Conservation (phyloP, 306 rosid genomes). For the Castanopsis chinensis region DNA sequence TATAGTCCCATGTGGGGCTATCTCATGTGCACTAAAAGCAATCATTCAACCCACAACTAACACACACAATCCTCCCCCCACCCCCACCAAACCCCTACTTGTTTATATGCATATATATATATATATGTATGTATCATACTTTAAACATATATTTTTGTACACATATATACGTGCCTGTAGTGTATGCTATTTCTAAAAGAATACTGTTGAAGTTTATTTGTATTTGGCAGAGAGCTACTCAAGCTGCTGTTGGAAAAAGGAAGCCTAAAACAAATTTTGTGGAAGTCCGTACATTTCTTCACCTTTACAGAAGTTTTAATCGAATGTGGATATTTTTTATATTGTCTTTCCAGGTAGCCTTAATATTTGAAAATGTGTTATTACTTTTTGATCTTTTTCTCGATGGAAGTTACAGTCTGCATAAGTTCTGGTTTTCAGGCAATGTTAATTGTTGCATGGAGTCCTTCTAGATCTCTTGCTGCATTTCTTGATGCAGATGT, state of each 20-base stretch:
- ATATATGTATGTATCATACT: too few species aligned
- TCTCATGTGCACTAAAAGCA: too few species aligned
- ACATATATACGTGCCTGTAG: neutral
- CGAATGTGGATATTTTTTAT: constrained; percentile 97
- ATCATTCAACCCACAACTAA: too few species aligned
- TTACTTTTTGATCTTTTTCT: constrained; percentile 6
- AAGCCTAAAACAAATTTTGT: constrained; percentile 94
- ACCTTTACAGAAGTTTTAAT: constrained; percentile 92
- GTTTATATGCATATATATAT: too few species aligned
- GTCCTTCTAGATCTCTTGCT: constrained; percentile 65
- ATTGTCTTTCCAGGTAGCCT: constrained; percentile 86
- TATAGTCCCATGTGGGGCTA: too few species aligned
- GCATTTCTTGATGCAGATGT: constrained; percentile 65
- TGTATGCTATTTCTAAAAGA: neutral
- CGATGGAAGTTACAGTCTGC: constrained; percentile 5
- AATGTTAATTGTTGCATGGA: constrained; percentile 92
- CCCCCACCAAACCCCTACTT: too few species aligned
- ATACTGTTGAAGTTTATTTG: constrained; percentile 22
- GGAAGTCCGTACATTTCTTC: constrained; percentile 90
- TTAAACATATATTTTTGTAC: too few species aligned
- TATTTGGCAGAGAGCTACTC: constrained; percentile 56
- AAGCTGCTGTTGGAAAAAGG: constrained; percentile 53
- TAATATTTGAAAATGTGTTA: constrained; percentile 14
- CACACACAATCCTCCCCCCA: too few species aligned
- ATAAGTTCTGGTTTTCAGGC: constrained; percentile 56